These are phyloP conservation scores for Ceratobasidium papillatum DNA, from an alignment of 1,284 basidiomycete genomes.

Conservation along the genomic window DNA sequence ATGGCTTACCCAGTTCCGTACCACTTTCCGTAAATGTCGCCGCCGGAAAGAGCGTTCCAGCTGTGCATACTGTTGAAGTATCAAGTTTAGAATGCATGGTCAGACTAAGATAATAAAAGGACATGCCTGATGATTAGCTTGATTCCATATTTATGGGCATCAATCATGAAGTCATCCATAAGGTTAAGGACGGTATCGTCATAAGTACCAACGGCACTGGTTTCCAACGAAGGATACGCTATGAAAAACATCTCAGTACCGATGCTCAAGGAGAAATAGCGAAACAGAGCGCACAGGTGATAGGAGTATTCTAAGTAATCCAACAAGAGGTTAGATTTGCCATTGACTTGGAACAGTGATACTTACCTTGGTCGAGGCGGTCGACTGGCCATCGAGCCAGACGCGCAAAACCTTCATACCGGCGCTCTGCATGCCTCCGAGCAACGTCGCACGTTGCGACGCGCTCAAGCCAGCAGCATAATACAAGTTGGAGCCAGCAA, in stretches of 20 bases:
- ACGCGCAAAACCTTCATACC: slow-evolving; percentile 47
- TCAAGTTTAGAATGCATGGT: slow-evolving; percentile 53
- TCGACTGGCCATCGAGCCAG: slow-evolving; percentile 52
- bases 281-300: slow-evolving; percentile 36
- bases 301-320: slow-evolving; percentile 47
- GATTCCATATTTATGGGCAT: slow-evolving; percentile 52
- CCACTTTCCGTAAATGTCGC: slow-evolving; percentile 50
- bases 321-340: not conserved
- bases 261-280: not conserved
- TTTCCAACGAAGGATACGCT: slow-evolving; percentile 52
- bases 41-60: slow-evolving; percentile 51
- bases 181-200: slow-evolving; percentile 55
- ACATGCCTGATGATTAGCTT: slow-evolving; percentile 53
- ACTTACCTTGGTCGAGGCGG: slow-evolving; percentile 47
- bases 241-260: not conserved
- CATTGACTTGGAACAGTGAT: not conserved
- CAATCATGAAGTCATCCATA: slow-evolving; percentile 56
- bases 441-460: slow-evolving; percentile 47
- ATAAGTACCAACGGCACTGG: slow-evolving; percentile 52
- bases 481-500: slow-evolving; percentile 52
- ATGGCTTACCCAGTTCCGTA: slow-evolving; percentile 46
- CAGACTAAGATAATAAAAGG: not conserved
- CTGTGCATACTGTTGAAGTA: slow-evolving; percentile 52
- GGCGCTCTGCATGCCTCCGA: slow-evolving; percentile 50
- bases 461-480: slow-evolving; percentile 51